Evolutionary conservation across 1,139 yeast genomes (phyloP), one percentile per base, ranked within the genome.

Genomic region (Pichia sp.): DNA sequence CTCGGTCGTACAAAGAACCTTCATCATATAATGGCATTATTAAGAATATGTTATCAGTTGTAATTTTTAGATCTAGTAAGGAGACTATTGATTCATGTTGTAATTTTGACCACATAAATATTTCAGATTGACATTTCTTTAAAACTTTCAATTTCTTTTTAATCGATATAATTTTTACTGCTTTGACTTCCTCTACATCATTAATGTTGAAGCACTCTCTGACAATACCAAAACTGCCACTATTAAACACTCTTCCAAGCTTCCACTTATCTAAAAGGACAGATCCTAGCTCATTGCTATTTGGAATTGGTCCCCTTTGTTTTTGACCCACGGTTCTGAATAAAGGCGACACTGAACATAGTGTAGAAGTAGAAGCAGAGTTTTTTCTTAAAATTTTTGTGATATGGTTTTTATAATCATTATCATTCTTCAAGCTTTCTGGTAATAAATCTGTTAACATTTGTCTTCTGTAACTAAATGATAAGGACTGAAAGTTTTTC

Each of bases 201-300:
- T 53, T 42, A 16, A 54, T 44, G 39, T 55, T 59, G 60, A 63
- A 48, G 64, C 64, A 50, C 66, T 85, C 94, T 52, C 95, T 70
- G n/a, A 90, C 85, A 32, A 85, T 77, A 4, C 96, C 95, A 85
- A 94, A 89, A 0, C 96, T 95, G 11, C 97, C 97, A 61, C 78
- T 79, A 0, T 96, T 96, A 54, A 89, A 82, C n/a, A 84, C 76
- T 56, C 79, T 80, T 0, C 95, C 96, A 39, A 85, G 61, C 39
- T 69, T 76, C 66, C 82, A 79, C 4, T 47, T 49, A 12, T 74
- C 78, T 69, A 82, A 59, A 0, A 84, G 76, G 12, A 72, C 59
- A 7, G 83, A 80, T 0, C 88, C 90, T 52, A 74, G 73, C 53
- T 80, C 85, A 58, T 81, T 85, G 1, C 71, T 71, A 55, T 63